Evolutionary conservation across 495 filamentous ascomycete genomes (phyloP), one percentile per base, ranked within the genome.

Genomic region (Podospora australis): DNA sequence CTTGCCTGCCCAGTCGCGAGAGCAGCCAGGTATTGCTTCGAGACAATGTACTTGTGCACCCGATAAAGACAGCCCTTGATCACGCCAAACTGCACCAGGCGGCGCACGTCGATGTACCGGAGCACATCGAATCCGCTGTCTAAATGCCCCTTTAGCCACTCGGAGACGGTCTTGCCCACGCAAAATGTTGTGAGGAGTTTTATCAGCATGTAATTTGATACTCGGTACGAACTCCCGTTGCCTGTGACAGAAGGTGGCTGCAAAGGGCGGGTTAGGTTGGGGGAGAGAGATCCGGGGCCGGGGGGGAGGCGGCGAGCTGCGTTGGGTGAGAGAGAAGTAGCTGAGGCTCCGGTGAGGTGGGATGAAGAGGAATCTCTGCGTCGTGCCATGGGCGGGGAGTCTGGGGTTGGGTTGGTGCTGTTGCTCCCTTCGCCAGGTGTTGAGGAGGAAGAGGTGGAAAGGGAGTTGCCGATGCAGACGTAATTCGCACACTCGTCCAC

Each of bases 11-110:
- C 68, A 40, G 68, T 71, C 2, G 62, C 72, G 40, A 71, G 56
- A 36, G 58, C 55, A 26, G 67, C 63, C 14, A 78, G 58, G 35
- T 71, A 71, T 49, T 70, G 69, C 50, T 81, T 80, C 9, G 79
- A 79, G 6, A 89, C 77, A 3, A 88, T 85, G 59, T 94, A 92
- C 60, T 90, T 90, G 69, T 97, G 90, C 25, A 96, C 84, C 14
- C 92, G 79, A 65, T 96, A 96, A n/a, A 98, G 58, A 52, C 95
- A 84, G 3, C 90, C 90, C 65, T 97, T 96, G 57, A 96, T 92
- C 13, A 97, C 78, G 39, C 94, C 92, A 64, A 96, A 97, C 26
- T 90, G 91, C 49, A 98, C 85, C 49, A 98, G 84, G 22, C 94
- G 81, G 1, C 92, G 78, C 38, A 96, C 79, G 66, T 98, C 92